phyloP scores from a whole-genome alignment of 2,329 filamentous ascomycete species.

The Botryotinia globosa region DNA sequence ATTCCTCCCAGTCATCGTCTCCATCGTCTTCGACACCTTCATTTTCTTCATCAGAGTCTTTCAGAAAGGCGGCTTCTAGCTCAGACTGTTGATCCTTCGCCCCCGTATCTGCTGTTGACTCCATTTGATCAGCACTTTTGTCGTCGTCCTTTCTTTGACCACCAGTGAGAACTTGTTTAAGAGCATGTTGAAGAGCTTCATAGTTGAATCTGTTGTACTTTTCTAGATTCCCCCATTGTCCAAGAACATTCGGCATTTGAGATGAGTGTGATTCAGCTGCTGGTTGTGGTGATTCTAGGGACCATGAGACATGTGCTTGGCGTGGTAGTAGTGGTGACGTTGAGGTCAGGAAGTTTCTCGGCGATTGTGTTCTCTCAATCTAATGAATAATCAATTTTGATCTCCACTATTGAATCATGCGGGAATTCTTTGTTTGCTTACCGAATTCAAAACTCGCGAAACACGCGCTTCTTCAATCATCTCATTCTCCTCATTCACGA shows the following conservation, averaged over 20 bases:
- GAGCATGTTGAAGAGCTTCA: not conserved
- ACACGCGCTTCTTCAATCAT: not conserved
- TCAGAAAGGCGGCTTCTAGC: not conserved
- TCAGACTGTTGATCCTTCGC: not conserved
- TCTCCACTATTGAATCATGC: not conserved
- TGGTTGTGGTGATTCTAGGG: no score
- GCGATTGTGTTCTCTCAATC: not conserved
- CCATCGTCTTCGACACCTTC: not conserved
- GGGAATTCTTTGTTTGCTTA: not conserved
- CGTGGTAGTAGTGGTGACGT: not conserved
- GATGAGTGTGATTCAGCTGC: not conserved
- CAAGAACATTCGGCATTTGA: not conserved
- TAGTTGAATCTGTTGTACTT: not conserved
- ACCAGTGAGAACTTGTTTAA: not conserved
- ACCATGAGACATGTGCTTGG: rapidly evolving
- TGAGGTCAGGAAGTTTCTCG: not conserved
- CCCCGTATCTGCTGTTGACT: not conserved
- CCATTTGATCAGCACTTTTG: rapidly evolving
- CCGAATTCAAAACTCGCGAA: not conserved
- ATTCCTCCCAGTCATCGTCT: not conserved
- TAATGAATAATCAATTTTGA: not conserved
- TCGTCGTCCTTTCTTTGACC: not conserved
- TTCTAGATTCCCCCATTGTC: not conserved
- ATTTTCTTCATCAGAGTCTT: not conserved
- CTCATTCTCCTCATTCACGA: not conserved